phyloP scores from a whole-genome alignment of 805 yeast genomes.

The Yamadazyma takamatsuzukensis region DNA sequence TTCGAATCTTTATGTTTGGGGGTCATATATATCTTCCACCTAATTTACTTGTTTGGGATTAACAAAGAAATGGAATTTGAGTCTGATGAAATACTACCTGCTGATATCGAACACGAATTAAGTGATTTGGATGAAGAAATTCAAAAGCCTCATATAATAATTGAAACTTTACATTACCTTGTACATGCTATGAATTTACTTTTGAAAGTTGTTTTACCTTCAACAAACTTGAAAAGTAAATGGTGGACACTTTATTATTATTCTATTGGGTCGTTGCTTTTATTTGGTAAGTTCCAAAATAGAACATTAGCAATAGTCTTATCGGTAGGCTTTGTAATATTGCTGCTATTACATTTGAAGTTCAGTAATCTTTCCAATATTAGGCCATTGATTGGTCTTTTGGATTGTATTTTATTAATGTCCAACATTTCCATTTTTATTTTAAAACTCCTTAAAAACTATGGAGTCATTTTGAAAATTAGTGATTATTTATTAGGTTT shows the following conservation, averaged over 20 bases:
- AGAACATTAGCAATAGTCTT: too few relatives aligned
- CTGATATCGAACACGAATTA: slow-evolving; percentile 12
- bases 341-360: too few relatives aligned
- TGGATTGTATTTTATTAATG: slow-evolving; percentile 22
- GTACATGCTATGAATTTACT: slow-evolving; percentile 8
- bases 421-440: slow-evolving; percentile 23
- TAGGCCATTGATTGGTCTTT: too few relatives aligned
- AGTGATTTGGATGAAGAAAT: slow-evolving; percentile 1
- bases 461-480: slow-evolving; percentile 41
- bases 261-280: not conserved
- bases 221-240: not conserved
- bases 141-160: not conserved
- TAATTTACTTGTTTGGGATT: slow-evolving; percentile 18
- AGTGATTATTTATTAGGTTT: slow-evolving; percentile 49
- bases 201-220: slow-evolving; percentile 4
- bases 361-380: too few relatives aligned
- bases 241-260: slow-evolving; percentile 3
- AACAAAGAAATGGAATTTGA: slow-evolving; percentile 14
- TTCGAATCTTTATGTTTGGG: slow-evolving; percentile 27
- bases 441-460: slow-evolving; percentile 35
- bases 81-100: slow-evolving; percentile 8
- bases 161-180: slow-evolving; percentile 2
- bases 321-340: too few relatives aligned
- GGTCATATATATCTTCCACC: slow-evolving; percentile 19
- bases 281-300: slow-evolving; percentile 3